Base-by-base conservation (phyloP, 306 rosid species). In the Trifolium dubium region DNA sequence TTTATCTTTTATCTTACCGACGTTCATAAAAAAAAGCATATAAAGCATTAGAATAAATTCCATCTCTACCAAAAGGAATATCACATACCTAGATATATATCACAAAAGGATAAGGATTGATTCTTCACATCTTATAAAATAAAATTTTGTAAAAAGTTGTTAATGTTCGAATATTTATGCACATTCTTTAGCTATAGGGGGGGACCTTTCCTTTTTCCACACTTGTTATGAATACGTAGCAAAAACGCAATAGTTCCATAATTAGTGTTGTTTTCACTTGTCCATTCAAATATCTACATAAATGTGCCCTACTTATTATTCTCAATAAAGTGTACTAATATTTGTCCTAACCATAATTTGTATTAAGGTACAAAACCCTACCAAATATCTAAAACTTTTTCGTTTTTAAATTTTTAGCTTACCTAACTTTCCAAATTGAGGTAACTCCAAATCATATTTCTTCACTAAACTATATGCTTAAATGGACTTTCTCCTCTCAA, bases 1-100 rank as follows among this genome's bases (percentile, higher is more conserved):
- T 44, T 44, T 72, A 64, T 72, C 64, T 50, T 44, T 65, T 32
- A 44, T 68, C 46, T 66, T 66, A 31, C 18, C 47, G 1, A 44
- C 44, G 2, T 19, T 66, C 15, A 69, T 19, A 59, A 67, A 73
- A 73, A 28, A n/a, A 73, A 58, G 71, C 59, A 47, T 60, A 28
- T 23, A 58, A 32, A 64, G 8, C n/a, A 76, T 31, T 46, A 56
- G 81, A 76, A 75, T 81, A 29, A 35, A 76, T 81, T 81, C 81
- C 59, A 75, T 29, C 46, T 43, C 49, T 32, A 31, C 68, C 78
- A 31, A 56, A 69, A 70, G 75, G 34, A 63, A 68, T 64, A 64
- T 75, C 54, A 62, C 29, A 65, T n/a, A 12, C 7, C 41, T 54
- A 14, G 39, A 53, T 68, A 67, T 23, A 74, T 39, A 62, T 62